Base-by-base conservation (phyloP, 768 basidiomycete genomes). In the Mycena vulgaris region DNA sequence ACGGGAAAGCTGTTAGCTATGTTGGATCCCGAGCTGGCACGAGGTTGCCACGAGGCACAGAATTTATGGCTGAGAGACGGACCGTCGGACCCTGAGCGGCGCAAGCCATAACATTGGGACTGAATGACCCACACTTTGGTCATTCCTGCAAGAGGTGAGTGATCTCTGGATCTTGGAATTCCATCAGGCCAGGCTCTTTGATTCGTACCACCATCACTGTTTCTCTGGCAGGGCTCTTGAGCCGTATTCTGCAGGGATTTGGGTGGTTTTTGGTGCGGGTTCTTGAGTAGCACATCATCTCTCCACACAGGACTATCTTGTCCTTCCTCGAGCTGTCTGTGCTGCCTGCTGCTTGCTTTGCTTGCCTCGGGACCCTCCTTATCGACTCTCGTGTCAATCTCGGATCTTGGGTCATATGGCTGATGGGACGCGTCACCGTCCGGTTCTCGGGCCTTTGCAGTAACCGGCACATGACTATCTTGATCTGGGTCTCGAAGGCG, bases 391-490 rank as follows among this genome's bases (percentile, higher is more conserved):
- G 52, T 33, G 52, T 53, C 52, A 53, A 53, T 53, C 52, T 53
- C 52, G 52, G 52, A 53, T 33, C 52, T 53, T 33, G 52, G 3
- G 52, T 2, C 52, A 53, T 33, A 16, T 53, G n/a, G n/a, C n/a
- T n/a, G n/a, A n/a, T 33, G 52, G 3, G 52, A 33, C 52, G 19
- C 28, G 52, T 53, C 52, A 53, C 52, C 52, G 33, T 53, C 52
- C 52, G 52, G 52, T 53, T 53, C 52, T 53, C 52, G 52, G 52
- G 52, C 52, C 28, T 10, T 53, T 21, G 30, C 52, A 53, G 52
- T 53, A 53, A 53, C 52, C 11, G 52, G 52, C 28, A 33, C 28
- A 53, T 53, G 52, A 53, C 52, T 19, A 17, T 53, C 1, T 53
- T 30, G 30, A 30, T 33, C 28, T 33, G 52, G 30, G 52, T 53